A percentile compares a stretch with the other conserved stretches of the same genome.
Evolutionary conservation across 805 yeast species (phyloP).

Genomic region (Saccharomycopsis fibuligera): DNA sequence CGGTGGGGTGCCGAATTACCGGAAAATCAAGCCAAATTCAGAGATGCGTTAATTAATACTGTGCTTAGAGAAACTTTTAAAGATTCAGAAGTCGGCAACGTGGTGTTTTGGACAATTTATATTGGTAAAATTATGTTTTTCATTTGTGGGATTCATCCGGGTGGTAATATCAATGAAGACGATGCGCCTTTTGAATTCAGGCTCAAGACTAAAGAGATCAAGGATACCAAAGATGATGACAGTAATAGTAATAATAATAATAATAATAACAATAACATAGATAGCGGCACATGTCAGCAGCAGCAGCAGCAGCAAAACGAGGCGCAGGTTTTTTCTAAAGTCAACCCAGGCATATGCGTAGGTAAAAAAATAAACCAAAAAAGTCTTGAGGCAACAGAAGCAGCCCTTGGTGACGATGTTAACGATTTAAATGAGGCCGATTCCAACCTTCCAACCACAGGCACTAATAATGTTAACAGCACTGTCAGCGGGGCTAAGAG

Average conservation of each 20-base stretch:
- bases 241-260: not conserved
- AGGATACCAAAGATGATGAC: not conserved
- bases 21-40: slow-evolving; percentile 42
- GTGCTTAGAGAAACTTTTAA: slow-evolving; percentile 37
- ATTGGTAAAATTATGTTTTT: slow-evolving; percentile 71
- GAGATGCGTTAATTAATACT: slow-evolving; percentile 40
- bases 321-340: not conserved
- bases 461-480: not conserved
- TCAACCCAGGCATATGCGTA: no score
- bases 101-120: slow-evolving; percentile 68
- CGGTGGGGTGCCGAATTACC: slow-evolving; percentile 81
- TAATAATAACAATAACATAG: not conserved
- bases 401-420: slow-evolving; percentile 8
- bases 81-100: slow-evolving; percentile 39
- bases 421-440: not conserved
- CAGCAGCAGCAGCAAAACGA: not conserved
- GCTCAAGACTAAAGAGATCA: slow-evolving; percentile 15
- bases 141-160: slow-evolving; percentile 76
- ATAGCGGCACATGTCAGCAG: not conserved
- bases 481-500: not conserved
- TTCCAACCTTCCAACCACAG: not conserved
- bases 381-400: not conserved
- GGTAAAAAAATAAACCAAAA: no score
- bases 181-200: slow-evolving; percentile 23
- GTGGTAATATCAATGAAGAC: slow-evolving; percentile 66